These are phyloP conservation scores for button mushroom (Agaricus bisporus) DNA, from an alignment of 768 basidiomycete genomes.

Conservation along the genomic window DNA sequence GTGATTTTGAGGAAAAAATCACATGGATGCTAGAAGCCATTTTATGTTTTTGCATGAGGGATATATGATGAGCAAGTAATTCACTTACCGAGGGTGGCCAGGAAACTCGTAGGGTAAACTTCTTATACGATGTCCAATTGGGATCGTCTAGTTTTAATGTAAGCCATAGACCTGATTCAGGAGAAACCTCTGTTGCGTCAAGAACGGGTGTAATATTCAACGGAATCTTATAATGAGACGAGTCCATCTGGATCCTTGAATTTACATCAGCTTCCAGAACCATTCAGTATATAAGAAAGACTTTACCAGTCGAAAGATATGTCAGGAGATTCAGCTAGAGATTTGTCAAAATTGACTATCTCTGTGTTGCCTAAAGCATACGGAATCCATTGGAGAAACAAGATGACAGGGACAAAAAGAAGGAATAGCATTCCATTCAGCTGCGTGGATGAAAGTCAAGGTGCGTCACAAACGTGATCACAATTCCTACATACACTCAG, in stretches of 20 bases:
- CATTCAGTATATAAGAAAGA: background rate
- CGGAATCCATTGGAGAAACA: constrained; percentile 4
- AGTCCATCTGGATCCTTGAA: constrained; percentile 34
- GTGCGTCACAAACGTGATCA: background rate
- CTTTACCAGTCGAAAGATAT: constrained; percentile 21
- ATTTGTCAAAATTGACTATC: constrained; percentile 50
- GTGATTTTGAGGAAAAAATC: constrained; percentile 21
- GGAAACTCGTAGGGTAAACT: constrained; percentile 47
- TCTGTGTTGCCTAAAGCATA: constrained; percentile 52
- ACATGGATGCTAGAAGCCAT: constrained; percentile 20
- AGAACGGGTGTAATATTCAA: constrained; percentile 23
- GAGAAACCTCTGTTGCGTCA: constrained; percentile 17
- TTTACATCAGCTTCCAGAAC: background rate
- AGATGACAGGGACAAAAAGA: background rate
- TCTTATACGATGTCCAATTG: constrained; percentile 32
- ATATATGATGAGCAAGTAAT: background rate
- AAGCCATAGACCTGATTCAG: constrained; percentile 42
- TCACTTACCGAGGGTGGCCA: constrained; percentile 51
- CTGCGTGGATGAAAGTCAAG: background rate
- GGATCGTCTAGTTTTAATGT: constrained; percentile 36
- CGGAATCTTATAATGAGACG: constrained; percentile 25
- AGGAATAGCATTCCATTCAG: background rate
- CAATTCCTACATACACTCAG: background rate
- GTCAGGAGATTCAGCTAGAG: constrained; percentile 16
- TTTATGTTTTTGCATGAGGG: background rate